Evolutionary conservation across 257 asterid species (phyloP).

Genomic region (Solanum bulbocastanum): DNA sequence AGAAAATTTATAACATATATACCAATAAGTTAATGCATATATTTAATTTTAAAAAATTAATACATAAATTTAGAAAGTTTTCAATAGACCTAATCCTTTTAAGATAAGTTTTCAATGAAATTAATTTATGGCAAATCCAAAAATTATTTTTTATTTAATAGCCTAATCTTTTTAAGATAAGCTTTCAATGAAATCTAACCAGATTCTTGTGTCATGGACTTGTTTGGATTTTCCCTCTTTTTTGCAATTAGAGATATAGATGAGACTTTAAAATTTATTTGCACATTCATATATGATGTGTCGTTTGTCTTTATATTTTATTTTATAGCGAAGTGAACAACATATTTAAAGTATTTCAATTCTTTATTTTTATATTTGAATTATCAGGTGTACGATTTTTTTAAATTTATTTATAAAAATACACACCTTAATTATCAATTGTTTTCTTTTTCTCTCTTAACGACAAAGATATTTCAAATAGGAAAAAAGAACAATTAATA

Average conservation of each 20-base stretch:
- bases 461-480: no score
- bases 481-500: no score
- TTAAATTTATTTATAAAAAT: fast-evolving
- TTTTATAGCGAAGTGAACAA: no score
- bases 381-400: no score
- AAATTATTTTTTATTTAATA: neutral
- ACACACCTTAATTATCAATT: no score
- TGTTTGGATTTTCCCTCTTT: neutral
- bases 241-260: neutral
- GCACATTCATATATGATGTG: neutral
- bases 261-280: neutral
- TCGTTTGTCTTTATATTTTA: neutral
- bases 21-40: no score
- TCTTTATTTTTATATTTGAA: no score
- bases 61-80: no score
- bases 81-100: neutral
- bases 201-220: neutral
- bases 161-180: neutral
- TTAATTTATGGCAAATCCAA: neutral
- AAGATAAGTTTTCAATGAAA: neutral
- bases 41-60: no score
- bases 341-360: no score
- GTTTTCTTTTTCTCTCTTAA: no score
- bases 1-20: no score
- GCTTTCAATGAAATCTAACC: neutral